Conservation (phyloP, 2,329 filamentous ascomycete species). For the Arthrobotrys sphaeroides region DNA sequence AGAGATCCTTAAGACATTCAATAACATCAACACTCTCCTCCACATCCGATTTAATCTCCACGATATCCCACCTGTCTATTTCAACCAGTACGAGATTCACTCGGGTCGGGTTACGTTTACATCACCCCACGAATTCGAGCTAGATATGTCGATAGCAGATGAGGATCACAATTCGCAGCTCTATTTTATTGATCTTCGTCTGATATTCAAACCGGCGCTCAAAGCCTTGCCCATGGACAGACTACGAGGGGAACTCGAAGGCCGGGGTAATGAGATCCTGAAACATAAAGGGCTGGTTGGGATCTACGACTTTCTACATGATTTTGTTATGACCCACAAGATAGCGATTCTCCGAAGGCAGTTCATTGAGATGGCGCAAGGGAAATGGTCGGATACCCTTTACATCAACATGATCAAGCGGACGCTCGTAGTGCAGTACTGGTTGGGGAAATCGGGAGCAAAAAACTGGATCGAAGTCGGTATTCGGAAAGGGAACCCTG, state of each 20-base stretch:
- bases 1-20: constrained; percentile 77
- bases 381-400: constrained; percentile 80
- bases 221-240: constrained; percentile 69
- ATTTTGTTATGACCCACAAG: constrained; percentile 88
- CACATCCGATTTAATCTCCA: constrained; percentile 84
- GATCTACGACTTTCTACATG: constrained; percentile 87
- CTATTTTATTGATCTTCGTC: constrained; percentile 92
- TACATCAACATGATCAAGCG: constrained; percentile 82
- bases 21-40: constrained; percentile 83
- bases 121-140: constrained; percentile 85
- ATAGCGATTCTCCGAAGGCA: constrained; percentile 83
- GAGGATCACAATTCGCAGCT: constrained; percentile 85
- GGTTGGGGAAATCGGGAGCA: constrained; percentile 70
- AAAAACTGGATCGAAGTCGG: constrained; percentile 95
- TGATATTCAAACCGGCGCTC: constrained; percentile 78
- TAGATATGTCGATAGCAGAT: constrained; percentile 88
- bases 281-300: constrained; percentile 75
- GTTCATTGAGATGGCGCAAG: constrained; percentile 73
- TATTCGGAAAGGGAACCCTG: constrained; percentile 72
- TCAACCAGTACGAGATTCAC: constrained; percentile 79
- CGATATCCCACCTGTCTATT: constrained; percentile 80
- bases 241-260: constrained; percentile 65
- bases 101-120: constrained; percentile 91
- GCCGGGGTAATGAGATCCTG: constrained; percentile 71
- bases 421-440: constrained; percentile 88